Conservation (phyloP, 2,329 filamentous ascomycete species). For the Neocucurbitaria cava region DNA sequence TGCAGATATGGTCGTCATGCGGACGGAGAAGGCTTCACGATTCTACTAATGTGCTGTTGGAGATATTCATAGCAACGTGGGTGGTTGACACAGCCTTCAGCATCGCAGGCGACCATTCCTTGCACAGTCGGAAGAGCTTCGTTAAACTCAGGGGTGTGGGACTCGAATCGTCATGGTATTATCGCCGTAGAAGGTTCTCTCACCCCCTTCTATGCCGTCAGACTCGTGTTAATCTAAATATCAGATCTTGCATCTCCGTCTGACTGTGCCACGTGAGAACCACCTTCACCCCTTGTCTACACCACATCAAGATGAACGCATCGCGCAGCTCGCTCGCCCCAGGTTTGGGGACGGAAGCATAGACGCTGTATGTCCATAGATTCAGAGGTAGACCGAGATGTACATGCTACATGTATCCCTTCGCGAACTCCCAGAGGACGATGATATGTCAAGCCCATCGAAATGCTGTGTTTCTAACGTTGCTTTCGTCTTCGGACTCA, state of each 20-base stretch:
- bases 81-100: not conserved
- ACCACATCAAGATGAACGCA: not conserved
- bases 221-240: too few relatives aligned
- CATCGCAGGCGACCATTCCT: not conserved
- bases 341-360: too few relatives aligned
- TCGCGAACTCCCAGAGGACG: too few relatives aligned
- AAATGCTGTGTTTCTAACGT: too few relatives aligned
- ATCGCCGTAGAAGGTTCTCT: not conserved
- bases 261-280: not conserved
- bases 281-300: not conserved
- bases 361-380: too few relatives aligned
- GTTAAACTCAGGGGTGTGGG: too few relatives aligned
- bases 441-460: too few relatives aligned
- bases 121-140: not conserved
- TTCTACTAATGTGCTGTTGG: not conserved
- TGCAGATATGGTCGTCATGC: conserved; percentile 13
- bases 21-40: not conserved
- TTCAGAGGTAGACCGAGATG: too few relatives aligned
- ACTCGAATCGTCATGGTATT: not conserved
- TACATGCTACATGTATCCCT: too few relatives aligned
- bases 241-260: not conserved
- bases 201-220: too few relatives aligned
- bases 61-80: not conserved
- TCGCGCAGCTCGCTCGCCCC: too few relatives aligned
- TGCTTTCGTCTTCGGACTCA: too few relatives aligned